These are phyloP conservation scores for Drechslerella coelobrocha DNA, from an alignment of 2,329 filamentous ascomycete species.

Conservation along the genomic window DNA sequence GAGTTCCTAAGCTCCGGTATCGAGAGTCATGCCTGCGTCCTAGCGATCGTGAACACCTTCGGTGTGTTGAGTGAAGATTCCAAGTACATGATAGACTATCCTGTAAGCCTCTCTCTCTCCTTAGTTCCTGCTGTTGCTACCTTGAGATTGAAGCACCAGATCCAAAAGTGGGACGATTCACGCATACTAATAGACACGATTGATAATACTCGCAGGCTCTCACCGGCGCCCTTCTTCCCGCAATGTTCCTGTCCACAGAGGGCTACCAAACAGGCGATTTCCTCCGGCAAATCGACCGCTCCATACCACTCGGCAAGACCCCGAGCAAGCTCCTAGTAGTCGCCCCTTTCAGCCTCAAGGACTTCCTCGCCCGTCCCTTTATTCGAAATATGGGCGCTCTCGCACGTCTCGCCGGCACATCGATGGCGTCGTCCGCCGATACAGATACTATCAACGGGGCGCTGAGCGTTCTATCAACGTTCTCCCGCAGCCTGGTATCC, in stretches of 20 bases:
- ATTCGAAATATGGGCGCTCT: constrained; percentile 72
- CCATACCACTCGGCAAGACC: constrained; percentile 66
- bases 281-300: constrained; percentile 71
- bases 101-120: constrained; percentile 8
- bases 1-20: constrained; percentile 44
- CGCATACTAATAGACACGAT: neutral
- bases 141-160: too few relatives aligned
- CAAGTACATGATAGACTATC: constrained; percentile 41
- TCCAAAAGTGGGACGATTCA: too few relatives aligned
- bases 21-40: constrained; percentile 40
- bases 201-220: constrained; percentile 59
- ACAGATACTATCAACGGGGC: constrained; percentile 59
- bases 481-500: constrained; percentile 33
- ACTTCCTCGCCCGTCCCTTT: constrained; percentile 63
- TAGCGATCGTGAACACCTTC: constrained; percentile 41
- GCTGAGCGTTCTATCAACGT: constrained; percentile 34
- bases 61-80: constrained; percentile 39
- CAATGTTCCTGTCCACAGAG: constrained; percentile 72
- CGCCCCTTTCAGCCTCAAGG: constrained; percentile 35
- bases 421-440: constrained; percentile 61
- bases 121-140: neutral
- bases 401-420: constrained; percentile 70
- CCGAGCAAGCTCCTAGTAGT: constrained; percentile 68
- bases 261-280: constrained; percentile 80
- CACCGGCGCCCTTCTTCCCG: constrained; percentile 72